Percentiles rank a stretch among this genome's conserved stretches.
phyloP scores from a whole-genome alignment of 805 yeast genomes.

The Saturnispora bothae region DNA sequence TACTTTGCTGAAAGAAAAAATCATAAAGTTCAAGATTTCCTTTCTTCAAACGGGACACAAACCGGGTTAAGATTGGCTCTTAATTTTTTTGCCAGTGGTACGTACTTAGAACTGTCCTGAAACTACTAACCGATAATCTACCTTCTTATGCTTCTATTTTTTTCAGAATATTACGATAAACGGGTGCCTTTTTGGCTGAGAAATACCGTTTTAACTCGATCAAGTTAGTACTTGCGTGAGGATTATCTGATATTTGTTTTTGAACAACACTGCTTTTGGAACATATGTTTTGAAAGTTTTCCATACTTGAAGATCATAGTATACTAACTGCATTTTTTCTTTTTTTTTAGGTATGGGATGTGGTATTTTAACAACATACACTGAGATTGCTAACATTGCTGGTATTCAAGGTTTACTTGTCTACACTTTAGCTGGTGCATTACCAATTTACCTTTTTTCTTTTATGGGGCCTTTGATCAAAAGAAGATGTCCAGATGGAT shows the following conservation, averaged over 20 bases:
- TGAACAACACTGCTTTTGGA: too few species aligned
- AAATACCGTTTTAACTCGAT: slow-evolving; percentile 64
- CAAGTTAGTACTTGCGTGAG: slow-evolving; percentile 82
- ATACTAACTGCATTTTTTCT: slow-evolving; percentile 12
- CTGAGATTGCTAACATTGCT: slow-evolving; percentile 75
- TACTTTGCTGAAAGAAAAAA: slow-evolving; percentile 35
- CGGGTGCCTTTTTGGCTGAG: slow-evolving; percentile 47
- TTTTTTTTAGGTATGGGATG: slow-evolving; percentile 64
- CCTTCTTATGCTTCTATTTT: background rate
- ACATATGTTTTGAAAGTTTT: too few species aligned
- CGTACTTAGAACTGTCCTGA: slow-evolving; percentile 27
- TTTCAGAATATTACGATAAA: slow-evolving; percentile 23
- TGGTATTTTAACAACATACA: slow-evolving; percentile 77
- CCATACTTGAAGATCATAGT: background rate
- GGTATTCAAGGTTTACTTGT: slow-evolving; percentile 84
- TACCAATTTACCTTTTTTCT: slow-evolving; percentile 81
- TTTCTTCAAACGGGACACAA: slow-evolving; percentile 74
- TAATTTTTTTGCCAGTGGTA: slow-evolving; percentile 86
- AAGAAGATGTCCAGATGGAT: slow-evolving; percentile 75
- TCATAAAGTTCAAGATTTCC: slow-evolving; percentile 37
- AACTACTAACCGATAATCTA: slow-evolving; percentile 7
- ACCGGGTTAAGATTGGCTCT: slow-evolving; percentile 71
- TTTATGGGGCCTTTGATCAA: slow-evolving; percentile 73
- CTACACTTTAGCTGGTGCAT: slow-evolving; percentile 66
- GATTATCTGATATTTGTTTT: slow-evolving; percentile 34